Percentiles rank a stretch among this genome's conserved stretches.
phyloP scores from a whole-genome alignment of 1,284 basidiomycete species.

The Austroboletus novae-zelandiae region DNA sequence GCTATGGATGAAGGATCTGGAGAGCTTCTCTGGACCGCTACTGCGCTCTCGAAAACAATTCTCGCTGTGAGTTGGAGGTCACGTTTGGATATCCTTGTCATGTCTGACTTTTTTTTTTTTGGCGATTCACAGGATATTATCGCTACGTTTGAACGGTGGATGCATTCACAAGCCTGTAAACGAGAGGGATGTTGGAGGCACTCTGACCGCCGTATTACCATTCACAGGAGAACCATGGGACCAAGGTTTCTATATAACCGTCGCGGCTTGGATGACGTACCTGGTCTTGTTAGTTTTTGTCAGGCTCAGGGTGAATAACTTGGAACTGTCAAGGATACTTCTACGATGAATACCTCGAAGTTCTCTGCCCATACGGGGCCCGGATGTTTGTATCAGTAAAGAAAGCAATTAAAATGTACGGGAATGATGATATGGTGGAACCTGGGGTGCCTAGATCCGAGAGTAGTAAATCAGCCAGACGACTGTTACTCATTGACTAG shows the following conservation, averaged over 20 bases:
- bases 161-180: conserved; percentile 15
- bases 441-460: no score
- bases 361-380: no score
- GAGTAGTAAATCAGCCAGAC: no score
- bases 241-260: conserved; percentile 21
- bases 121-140: conserved; percentile 25
- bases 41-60: conserved; percentile 13
- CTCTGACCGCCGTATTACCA: not conserved
- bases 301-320: no score
- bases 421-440: no score
- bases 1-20: conserved; percentile 9
- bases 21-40: conserved; percentile 22
- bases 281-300: conserved; percentile 7
- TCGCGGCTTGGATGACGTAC: not conserved
- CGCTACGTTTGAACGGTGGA: conserved; percentile 25
- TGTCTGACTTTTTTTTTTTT: not conserved
- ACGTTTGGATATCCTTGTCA: not conserved
- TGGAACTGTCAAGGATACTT: no score
- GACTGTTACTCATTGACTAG: no score
- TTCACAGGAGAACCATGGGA: conserved; percentile 19
- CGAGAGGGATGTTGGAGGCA: conserved; percentile 13
- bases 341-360: no score
- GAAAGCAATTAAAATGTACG: no score
- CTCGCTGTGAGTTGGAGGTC: conserved; percentile 17
- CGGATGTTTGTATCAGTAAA: no score